phyloP scores from a whole-genome alignment of 441 rosid species.

The Croton setiger region DNA sequence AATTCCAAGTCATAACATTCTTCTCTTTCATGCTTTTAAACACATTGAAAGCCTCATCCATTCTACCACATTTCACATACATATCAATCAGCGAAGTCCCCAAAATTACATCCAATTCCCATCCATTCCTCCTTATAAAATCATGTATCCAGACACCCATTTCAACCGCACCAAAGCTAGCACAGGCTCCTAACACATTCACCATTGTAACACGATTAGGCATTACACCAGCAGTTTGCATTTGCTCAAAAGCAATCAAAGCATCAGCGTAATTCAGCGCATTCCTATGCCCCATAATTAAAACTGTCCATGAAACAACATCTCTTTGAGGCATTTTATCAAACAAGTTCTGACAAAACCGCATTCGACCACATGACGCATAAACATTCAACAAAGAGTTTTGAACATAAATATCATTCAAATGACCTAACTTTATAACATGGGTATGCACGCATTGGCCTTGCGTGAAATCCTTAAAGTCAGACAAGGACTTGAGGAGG shows the following conservation, averaged over 20 bases:
- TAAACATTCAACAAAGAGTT: slow-evolving; percentile 40
- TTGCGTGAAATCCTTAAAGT: slow-evolving; percentile 26
- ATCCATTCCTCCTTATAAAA: slow-evolving; percentile 32
- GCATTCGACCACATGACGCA: slow-evolving; percentile 36
- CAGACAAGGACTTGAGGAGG: slow-evolving; percentile 49
- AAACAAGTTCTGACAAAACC: slow-evolving; percentile 43
- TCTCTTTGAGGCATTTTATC: slow-evolving; percentile 52
- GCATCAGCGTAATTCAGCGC: slow-evolving; percentile 37
- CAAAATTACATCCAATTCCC: slow-evolving; percentile 50
- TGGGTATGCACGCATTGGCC: slow-evolving; percentile 45
- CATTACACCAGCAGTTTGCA: slow-evolving; percentile 41
- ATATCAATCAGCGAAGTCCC: slow-evolving; percentile 53
- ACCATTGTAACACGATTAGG: slow-evolving; percentile 61
- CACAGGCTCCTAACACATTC: slow-evolving; percentile 48
- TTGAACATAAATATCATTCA: slow-evolving; percentile 39
- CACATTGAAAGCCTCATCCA: slow-evolving; percentile 38
- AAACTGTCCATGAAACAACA: slow-evolving; percentile 59
- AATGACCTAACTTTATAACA: slow-evolving; percentile 39
- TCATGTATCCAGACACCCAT: slow-evolving; percentile 61
- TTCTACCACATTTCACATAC: slow-evolving; percentile 48
- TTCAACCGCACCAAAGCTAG: slow-evolving; percentile 36
- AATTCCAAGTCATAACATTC: slow-evolving; percentile 49
- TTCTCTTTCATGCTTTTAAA: slow-evolving; percentile 43
- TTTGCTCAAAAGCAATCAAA: slow-evolving; percentile 49
- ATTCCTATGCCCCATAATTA: slow-evolving; percentile 44